Base-by-base conservation (phyloP, 352 stramenopile species). In the Hyaloperonospora brassicae region DNA sequence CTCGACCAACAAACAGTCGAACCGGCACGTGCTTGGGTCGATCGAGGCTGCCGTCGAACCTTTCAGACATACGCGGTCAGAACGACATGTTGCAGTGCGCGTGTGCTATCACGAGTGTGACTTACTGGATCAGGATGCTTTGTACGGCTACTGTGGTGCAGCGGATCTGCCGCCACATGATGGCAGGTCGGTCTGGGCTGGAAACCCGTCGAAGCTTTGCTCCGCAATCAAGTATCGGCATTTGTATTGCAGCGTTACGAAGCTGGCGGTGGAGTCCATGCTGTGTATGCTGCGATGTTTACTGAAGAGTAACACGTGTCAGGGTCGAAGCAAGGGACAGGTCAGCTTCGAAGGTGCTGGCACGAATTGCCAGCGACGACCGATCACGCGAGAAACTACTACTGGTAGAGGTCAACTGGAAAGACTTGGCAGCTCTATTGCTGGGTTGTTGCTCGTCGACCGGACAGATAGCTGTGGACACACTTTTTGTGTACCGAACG, bases 401-500 rank as follows among this genome's bases (percentile, higher is more conserved):
- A 55, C 1, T 87, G 17, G 17, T 17, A 17, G 17, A 17, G 17
- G 17, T 17, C 17, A 17, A 17, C 17, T 17, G 61, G 41, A 84
- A 87, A 2, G 68, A 76, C 21, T 63, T 59, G 8, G 47, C 35
- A 46, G 51, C 30, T 36, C 8, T 11, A n/a, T 31, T 12, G 2
- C 55, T 34, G 46, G 14, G 13, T 36, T 63, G 25, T n/a, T 35
- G 36, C 22, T 53, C 22, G 38, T 60, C 50, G 36, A 22, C 27
- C 34, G 57, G 47, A 25, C 62, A 58, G 34, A 22, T 47, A 45
- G 3, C 72, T 67, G 17, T 17, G 17, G 22, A 86, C 57, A 31
- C 73, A 73, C 52, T 70, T 9, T 4, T 73, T 13, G 85, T 68
- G 43, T 82, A 92, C 46, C 86, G 67, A 45, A 88, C 89, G 36